These are phyloP conservation scores for Jatropha multifida DNA, from an alignment of 441 rosid species.

Conservation along the genomic window DNA sequence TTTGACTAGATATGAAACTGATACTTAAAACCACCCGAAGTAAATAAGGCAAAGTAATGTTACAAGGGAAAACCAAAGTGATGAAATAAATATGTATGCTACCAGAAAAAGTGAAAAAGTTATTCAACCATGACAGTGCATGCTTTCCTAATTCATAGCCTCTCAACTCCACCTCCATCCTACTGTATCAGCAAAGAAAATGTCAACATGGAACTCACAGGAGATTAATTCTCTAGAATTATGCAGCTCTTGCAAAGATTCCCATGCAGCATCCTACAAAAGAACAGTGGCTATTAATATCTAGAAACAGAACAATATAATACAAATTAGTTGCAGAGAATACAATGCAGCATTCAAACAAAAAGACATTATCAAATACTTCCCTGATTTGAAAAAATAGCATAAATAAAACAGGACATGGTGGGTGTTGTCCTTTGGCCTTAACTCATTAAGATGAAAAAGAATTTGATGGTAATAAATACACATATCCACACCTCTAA, in stretches of 20 bases:
- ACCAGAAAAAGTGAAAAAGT: background rate
- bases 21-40: background rate
- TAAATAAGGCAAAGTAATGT: background rate
- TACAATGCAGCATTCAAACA: background rate
- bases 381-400: conserved; percentile 1
- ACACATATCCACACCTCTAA: background rate
- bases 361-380: conserved; percentile 4
- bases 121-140: background rate
- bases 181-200: background rate
- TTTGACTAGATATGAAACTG: background rate
- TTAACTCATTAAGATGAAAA: background rate
- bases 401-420: background rate
- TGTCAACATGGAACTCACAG: conserved; percentile 33
- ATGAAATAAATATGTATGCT: background rate
- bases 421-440: background rate
- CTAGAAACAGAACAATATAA: conserved; percentile 1
- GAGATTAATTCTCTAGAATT: conserved; percentile 31
- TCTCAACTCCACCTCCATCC: background rate
- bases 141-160: background rate
- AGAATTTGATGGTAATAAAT: background rate
- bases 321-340: conserved; percentile 6
- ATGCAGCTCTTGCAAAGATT: conserved; percentile 29
- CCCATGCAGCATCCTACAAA: conserved; percentile 46
- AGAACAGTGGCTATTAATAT: conserved; percentile 6
- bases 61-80: background rate